A percentile compares a stretch with the other conserved stretches of the same genome.
phyloP scores from a whole-genome alignment of 805 yeast genomes.

The Alloascoidea africana region DNA sequence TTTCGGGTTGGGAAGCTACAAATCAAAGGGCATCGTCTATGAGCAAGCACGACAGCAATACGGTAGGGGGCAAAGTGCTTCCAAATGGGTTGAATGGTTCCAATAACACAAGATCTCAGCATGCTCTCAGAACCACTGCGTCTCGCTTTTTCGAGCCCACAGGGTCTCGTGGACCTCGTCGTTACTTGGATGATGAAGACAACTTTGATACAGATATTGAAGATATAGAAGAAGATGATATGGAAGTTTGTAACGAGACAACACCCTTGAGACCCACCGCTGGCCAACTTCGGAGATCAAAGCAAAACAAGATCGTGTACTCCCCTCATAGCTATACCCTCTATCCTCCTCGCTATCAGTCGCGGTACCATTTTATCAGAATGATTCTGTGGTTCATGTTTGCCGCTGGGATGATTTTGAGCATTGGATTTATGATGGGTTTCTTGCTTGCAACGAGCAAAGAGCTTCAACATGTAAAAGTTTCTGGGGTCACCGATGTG shows the following conservation, averaged over 20 bases:
- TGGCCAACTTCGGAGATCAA: constrained; percentile 9
- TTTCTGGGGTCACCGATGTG: constrained; percentile 50
- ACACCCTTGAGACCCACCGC: constrained; percentile 15
- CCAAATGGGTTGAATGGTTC: not conserved
- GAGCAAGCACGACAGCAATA: not conserved
- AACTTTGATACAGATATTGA: constrained; percentile 34
- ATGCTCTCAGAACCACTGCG: constrained; percentile 1
- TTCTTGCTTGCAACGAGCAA: constrained; percentile 76
- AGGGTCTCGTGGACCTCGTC: constrained; percentile 1
- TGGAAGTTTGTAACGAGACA: constrained; percentile 15
- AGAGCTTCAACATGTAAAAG: constrained; percentile 54
- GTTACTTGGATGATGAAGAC: constrained; percentile 21
- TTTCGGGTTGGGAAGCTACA: not conserved
- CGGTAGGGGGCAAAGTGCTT: not conserved
- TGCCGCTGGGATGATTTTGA: constrained; percentile 29
- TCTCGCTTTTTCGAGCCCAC: constrained; percentile 3
- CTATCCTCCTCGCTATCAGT: not conserved
- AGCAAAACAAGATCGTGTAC: constrained; percentile 12
- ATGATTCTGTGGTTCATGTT: constrained; percentile 17
- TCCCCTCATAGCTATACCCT: constrained; percentile 34
- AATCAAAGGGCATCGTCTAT: not conserved
- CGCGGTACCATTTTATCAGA: constrained; percentile 12
- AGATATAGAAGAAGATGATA: constrained; percentile 13
- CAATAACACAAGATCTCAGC: not conserved
- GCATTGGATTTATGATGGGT: constrained; percentile 69